Conservation (phyloP, 2,329 filamentous ascomycete genomes). For the Ceratocystis huliohia region DNA sequence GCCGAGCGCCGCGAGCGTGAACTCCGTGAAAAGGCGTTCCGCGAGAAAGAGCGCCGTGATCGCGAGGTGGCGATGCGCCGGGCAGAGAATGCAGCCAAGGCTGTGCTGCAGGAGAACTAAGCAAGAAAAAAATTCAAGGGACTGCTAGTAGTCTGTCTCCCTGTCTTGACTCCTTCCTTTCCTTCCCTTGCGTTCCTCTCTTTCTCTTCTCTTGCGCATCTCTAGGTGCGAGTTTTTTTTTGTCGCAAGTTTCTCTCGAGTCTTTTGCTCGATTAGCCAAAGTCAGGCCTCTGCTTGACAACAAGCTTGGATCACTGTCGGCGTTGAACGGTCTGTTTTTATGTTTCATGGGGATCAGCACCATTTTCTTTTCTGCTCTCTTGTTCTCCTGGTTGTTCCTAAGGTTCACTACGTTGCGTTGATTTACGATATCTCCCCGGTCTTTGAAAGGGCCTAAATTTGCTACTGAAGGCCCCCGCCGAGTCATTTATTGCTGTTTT, state of each 20-base stretch:
- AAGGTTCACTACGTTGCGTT: too few species aligned
- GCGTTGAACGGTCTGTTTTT: neutral
- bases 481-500: neutral
- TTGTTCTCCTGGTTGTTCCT: neutral
- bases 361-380: neutral
- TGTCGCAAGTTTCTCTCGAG: neutral
- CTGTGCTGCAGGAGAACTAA: neutral
- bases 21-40: constrained; percentile 11
- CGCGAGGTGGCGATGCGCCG: constrained; percentile 14
- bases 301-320: neutral
- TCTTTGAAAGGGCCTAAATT: neutral
- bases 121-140: neutral
- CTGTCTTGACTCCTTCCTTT: neutral
- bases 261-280: neutral
- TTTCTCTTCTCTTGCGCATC: neutral
- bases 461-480: neutral
- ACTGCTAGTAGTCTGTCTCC: neutral
- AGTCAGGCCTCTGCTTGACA: neutral
- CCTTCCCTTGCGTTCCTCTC: neutral
- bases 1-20: constrained; percentile 12
- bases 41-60: constrained; percentile 12
- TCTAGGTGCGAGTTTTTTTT: neutral
- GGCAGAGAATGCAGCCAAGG: constrained; percentile 7
- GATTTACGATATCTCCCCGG: neutral
- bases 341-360: neutral